A percentile compares a stretch with the other conserved stretches of the same genome.
These are phyloP conservation scores for Antitrichia curtipendula DNA, from an alignment of 225 moss, liverwort and hornwort species.

Conservation along the genomic window DNA sequence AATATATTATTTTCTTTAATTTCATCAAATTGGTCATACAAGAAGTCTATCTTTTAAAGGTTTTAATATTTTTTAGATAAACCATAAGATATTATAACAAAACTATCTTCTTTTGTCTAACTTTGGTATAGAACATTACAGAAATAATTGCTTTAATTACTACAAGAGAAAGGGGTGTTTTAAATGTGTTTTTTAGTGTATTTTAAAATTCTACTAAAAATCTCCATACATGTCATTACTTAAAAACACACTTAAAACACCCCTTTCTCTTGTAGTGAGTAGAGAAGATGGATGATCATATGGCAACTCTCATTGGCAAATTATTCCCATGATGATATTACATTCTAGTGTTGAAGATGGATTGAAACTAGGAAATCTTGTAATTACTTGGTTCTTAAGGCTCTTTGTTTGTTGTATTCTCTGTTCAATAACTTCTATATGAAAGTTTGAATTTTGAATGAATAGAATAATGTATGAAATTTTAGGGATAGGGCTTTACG, in stretches of 20 bases:
- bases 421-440: neutral
- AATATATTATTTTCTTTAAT: neutral
- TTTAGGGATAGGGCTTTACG: neutral
- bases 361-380: accelerated
- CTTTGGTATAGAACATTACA: neutral
- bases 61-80: neutral
- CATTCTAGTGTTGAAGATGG: neutral
- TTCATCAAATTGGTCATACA: neutral
- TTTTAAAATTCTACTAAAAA: no score
- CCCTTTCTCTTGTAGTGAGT: no score
- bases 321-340: neutral
- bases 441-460: neutral
- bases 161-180: no score
- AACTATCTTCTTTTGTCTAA: neutral
- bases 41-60: neutral
- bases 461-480: neutral
- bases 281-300: neutral
- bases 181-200: no score
- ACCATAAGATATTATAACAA: neutral
- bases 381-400: neutral
- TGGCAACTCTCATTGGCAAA: neutral
- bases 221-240: no score
- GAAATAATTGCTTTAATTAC: no score
- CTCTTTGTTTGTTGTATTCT: neutral
- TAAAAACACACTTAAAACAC: no score